These are phyloP conservation scores for Cystobasidium pallidum DNA, from an alignment of 1,284 basidiomycete species.

Conservation along the genomic window DNA sequence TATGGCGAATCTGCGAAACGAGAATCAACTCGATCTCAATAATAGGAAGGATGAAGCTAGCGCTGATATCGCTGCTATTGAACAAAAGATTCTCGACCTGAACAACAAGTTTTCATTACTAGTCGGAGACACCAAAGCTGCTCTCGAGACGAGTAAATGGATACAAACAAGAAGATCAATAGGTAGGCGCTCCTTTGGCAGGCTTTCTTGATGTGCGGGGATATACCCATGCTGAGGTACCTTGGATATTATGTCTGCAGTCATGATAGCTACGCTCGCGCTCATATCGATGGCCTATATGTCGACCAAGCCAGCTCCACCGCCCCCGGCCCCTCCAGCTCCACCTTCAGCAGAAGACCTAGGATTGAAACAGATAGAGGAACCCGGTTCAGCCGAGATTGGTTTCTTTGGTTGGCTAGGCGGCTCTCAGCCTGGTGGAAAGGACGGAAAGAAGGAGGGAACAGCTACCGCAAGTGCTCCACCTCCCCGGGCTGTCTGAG, in stretches of 20 bases:
- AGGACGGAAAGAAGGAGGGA: constrained; percentile 29
- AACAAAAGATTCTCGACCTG: constrained; percentile 87
- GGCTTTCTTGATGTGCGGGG: no score
- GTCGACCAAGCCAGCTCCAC: constrained; percentile 31
- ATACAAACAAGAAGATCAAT: constrained; percentile 48
- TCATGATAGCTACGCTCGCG: constrained; percentile 35
- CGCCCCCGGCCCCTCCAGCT: constrained; percentile 20
- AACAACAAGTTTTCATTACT: constrained; percentile 82
- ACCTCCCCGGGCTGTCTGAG: neutral
- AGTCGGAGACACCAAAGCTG: constrained; percentile 74
- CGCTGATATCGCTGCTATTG: constrained; percentile 80
- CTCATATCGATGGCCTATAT: constrained; percentile 37
- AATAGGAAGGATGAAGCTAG: constrained; percentile 91
- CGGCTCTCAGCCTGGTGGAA: constrained; percentile 1
- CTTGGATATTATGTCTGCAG: no score
- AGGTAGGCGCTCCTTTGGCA: constrained; percentile 23
- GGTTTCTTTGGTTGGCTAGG: constrained; percentile 42
- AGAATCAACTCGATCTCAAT: constrained; percentile 92
- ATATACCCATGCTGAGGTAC: no score
- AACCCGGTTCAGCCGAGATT: constrained; percentile 37
- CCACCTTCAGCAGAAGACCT: constrained; percentile 40
- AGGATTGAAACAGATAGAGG: constrained; percentile 38
- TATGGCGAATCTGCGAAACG: constrained; percentile 83
- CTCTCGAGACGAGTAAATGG: constrained; percentile 53
- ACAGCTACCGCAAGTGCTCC: neutral